Evolutionary conservation across 2,329 filamentous ascomycete genomes (phyloP).

Genomic region (Alternaria alternata): DNA sequence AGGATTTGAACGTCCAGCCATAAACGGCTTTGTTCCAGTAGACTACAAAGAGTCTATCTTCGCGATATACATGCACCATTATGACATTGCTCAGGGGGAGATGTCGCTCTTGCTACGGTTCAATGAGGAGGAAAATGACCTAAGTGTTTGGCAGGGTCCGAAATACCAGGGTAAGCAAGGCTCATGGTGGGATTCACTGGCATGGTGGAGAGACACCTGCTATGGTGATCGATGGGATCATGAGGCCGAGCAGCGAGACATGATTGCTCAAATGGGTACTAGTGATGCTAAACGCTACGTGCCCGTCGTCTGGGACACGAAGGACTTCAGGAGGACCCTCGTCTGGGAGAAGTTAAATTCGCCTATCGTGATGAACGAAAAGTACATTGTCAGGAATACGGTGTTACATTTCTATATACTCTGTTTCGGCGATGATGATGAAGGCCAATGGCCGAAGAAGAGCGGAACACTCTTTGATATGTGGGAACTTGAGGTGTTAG

Average conservation of each 20-base stretch:
- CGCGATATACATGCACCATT: background rate
- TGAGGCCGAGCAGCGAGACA: background rate
- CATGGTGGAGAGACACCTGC: slow-evolving; percentile 31
- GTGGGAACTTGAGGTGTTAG: slow-evolving; percentile 3
- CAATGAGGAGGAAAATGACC: slow-evolving; percentile 18
- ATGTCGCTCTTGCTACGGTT: slow-evolving; percentile 15
- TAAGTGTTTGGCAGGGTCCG: slow-evolving; percentile 10
- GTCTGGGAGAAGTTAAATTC: no score
- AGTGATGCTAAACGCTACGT: background rate
- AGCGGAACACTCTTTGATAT: slow-evolving; percentile 8
- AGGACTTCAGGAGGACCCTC: background rate
- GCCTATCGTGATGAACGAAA: slow-evolving; percentile 8
- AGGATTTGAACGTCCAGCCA: background rate
- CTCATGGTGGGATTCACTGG: background rate
- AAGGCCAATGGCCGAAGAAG: slow-evolving; percentile 2
- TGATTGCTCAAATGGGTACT: slow-evolving; percentile 8
- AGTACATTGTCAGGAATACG: slow-evolving; percentile 11
- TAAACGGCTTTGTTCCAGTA: slow-evolving; percentile 8
- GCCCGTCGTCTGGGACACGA: background rate
- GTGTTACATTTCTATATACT: slow-evolving; percentile 5
- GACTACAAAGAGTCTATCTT: slow-evolving; percentile 6
- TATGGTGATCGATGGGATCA: background rate
- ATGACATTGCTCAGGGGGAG: background rate
- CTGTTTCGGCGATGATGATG: slow-evolving; percentile 16
- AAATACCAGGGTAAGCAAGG: background rate